These are phyloP conservation scores for Dinochytrium kinnereticum DNA, from an alignment of 371 early-diverging fungal genomes.

Conservation along the genomic window DNA sequence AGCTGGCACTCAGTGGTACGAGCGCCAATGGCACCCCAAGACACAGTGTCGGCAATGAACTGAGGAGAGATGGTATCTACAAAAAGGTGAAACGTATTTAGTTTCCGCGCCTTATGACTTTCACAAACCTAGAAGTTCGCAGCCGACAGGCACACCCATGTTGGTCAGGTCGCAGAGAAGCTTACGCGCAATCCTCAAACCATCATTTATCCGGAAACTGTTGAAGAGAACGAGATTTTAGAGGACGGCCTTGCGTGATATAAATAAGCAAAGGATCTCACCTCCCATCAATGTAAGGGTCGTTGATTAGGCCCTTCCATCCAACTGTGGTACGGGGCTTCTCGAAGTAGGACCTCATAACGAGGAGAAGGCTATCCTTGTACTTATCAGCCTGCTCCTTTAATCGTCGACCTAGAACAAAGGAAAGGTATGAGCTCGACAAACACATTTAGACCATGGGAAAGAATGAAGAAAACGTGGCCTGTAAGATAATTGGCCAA, in stretches of 20 bases:
- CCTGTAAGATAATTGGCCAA: too few species aligned
- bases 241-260: neutral
- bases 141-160: conserved; percentile 82
- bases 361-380: conserved; percentile 57
- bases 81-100: too few species aligned
- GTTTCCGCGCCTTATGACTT: too few species aligned
- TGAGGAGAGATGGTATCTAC: conserved; percentile 95
- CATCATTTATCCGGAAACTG: conserved; percentile 91
- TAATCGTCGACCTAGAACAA: conserved; percentile 49
- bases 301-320: conserved; percentile 84
- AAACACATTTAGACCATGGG: neutral
- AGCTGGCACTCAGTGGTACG: conserved; percentile 93
- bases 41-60: conserved; percentile 87
- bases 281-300: conserved; percentile 80
- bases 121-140: conserved; percentile 67
- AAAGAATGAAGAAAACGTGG: neutral
- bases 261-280: neutral
- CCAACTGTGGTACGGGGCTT: conserved; percentile 93
- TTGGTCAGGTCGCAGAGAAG: conserved; percentile 79
- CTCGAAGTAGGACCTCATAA: conserved; percentile 96
- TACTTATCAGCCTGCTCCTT: conserved; percentile 40
- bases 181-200: conserved; percentile 84
- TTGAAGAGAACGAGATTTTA: conserved; percentile 22
- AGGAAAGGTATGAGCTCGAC: neutral
- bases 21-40: conserved; percentile 84